Base-by-base conservation (phyloP, 495 filamentous ascomycete species). In the Penicillium herquei region DNA sequence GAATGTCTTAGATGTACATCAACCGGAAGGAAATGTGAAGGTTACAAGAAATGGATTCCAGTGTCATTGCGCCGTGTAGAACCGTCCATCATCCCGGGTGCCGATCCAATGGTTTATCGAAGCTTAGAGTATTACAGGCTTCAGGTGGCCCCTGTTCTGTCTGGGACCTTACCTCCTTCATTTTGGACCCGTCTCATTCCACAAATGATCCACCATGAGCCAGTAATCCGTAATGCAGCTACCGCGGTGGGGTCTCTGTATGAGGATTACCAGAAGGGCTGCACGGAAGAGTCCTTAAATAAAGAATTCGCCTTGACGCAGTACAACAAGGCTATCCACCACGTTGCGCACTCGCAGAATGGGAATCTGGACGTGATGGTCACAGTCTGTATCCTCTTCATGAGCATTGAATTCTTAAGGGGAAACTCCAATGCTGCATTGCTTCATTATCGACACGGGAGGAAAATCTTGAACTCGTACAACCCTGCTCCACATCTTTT, bases 11-110 rank as follows among this genome's bases (percentile, higher is more conserved):
- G 56, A 41, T 62, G 55, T 39, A 37, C 34, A 30, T 64, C 57
- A 17, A 79, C 77, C 0, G 78, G 78, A 3, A 70, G 79, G 6
- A 70, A 67, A 37, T 83, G 80, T 58, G 78, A 80, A 40, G 72
- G 72, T 17, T 75, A 75, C 34, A 39, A 17, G 0, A 16, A 16
- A 50, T 50, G 48, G 48, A 13, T 39, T 16, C 34, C 48, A 0
- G 9, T n/a, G 6, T 41, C 52, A n/a, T 8, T 39, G 3, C 53
- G 45, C 32, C 46, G 30, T 4, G 31, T 57, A 6, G 9, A 40
- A 16, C 49, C 55, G 1, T 52, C 49, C 7, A 26, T 34, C 10
- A 13, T 57, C 9, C 55, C 55, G 2, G 55, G 46, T 16, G 41
- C 37, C 1, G 35, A 52, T 0, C 9, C 14, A 8, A 3, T 10